Percentiles rank a stretch among this genome's conserved stretches.
Conservation (phyloP, 257 asterid genomes). For the Phtheirospermum japonicum region DNA sequence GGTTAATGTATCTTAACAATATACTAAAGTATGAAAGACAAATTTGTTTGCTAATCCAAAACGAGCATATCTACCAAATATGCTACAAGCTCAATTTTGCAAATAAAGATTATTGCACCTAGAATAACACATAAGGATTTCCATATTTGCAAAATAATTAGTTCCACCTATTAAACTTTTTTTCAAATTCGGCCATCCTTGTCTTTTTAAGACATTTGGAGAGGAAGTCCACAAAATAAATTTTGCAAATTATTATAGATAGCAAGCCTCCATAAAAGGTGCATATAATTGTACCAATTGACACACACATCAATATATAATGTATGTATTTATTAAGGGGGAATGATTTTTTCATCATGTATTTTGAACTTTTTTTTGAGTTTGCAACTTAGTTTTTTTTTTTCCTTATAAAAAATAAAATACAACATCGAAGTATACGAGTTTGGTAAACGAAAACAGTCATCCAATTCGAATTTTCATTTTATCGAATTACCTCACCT, state of each 20-base stretch:
- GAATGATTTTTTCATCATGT: too few species aligned
- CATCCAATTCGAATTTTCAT: too few species aligned
- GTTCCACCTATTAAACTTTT: conserved; percentile 7
- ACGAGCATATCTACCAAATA: neutral
- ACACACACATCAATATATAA: neutral
- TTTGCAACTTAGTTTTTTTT: too few species aligned
- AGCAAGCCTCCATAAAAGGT: neutral
- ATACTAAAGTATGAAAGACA: too few species aligned
- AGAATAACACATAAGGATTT: neutral
- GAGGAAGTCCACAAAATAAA: conserved; percentile 11
- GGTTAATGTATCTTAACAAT: too few species aligned
- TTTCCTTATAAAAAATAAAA: too few species aligned
- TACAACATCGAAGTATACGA: too few species aligned
- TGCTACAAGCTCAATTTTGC: neutral
- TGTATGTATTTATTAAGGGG: neutral
- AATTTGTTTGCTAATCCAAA: too few species aligned
- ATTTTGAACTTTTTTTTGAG: too few species aligned
- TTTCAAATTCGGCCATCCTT: conserved; percentile 15
- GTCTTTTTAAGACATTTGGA: neutral
- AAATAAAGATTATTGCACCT: neutral
- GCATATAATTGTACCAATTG: neutral
- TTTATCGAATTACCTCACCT: too few species aligned
- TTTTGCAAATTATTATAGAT: neutral
- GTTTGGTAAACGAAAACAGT: too few species aligned
- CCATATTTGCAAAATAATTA: neutral